phyloP scores from a whole-genome alignment of 2,329 filamentous ascomycete species.

The Emmonsiellopsis sp. region DNA sequence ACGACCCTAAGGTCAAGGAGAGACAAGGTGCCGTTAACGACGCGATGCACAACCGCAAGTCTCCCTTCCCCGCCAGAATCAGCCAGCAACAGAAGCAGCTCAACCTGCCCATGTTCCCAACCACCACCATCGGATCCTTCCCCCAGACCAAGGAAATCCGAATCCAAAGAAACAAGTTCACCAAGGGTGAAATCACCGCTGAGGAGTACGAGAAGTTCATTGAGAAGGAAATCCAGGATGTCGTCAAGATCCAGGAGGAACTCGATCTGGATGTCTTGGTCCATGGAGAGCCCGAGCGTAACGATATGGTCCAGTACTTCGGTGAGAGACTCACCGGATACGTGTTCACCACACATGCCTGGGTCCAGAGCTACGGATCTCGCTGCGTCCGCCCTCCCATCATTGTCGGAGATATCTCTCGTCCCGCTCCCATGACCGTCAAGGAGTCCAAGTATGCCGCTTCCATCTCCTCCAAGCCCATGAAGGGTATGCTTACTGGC shows the following conservation, averaged over 20 bases:
- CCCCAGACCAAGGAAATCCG: slow-evolving; percentile 99
- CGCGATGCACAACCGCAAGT: slow-evolving; percentile 86
- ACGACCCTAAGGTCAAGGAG: slow-evolving; percentile 95
- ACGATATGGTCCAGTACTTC: slow-evolving; percentile 99
- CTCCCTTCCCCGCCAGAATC: slow-evolving; percentile 76
- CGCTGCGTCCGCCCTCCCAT: slow-evolving; percentile 97
- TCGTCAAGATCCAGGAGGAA: slow-evolving; percentile 95
- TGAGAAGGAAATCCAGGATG: slow-evolving; percentile 93
- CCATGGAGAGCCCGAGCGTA: slow-evolving; percentile 98
- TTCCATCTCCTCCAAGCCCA: slow-evolving; percentile 93
- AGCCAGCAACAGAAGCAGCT: slow-evolving; percentile 84
- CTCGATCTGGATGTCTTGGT: slow-evolving; percentile 95
- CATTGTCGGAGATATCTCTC: slow-evolving; percentile 96
- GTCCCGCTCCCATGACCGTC: slow-evolving; percentile 94
- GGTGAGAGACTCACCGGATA: slow-evolving; percentile 95
- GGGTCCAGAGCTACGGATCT: slow-evolving; percentile 97
- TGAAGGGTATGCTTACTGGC: slow-evolving; percentile 99
- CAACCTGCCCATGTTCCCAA: slow-evolving; percentile 93
- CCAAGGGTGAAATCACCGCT: slow-evolving; percentile 92
- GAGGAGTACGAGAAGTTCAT: slow-evolving; percentile 98
- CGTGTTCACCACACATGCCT: slow-evolving; percentile 97
- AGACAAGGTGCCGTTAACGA: slow-evolving; percentile 79
- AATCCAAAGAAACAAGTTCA: slow-evolving; percentile 93
- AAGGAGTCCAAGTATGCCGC: slow-evolving; percentile 99
- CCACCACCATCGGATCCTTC: slow-evolving; percentile 98